These are phyloP conservation scores for Aspergillus amoenus DNA, from an alignment of 2,329 filamentous ascomycete species.

Conservation along the genomic window DNA sequence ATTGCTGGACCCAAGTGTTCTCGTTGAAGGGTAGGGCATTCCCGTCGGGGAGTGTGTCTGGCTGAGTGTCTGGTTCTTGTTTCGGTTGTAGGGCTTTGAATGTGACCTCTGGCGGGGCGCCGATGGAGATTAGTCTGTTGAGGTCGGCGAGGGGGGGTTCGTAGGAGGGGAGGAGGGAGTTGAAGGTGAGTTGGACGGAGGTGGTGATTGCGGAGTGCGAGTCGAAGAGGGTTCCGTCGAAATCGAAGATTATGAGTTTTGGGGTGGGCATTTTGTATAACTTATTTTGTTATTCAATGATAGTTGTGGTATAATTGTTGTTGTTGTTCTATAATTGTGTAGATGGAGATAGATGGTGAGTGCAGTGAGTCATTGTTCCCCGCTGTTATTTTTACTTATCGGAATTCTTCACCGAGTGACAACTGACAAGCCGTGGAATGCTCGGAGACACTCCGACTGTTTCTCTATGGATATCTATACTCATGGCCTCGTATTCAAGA, in stretches of 20 bases:
- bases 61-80: background rate
- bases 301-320: no score
- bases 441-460: no score
- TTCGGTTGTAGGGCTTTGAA: conserved; percentile 12
- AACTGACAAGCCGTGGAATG: no score
- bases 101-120: conserved; percentile 9
- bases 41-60: background rate
- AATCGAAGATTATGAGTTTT: conserved; percentile 19
- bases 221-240: conserved; percentile 21
- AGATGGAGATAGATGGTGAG: no score
- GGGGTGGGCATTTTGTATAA: background rate
- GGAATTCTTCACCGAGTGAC: no score
- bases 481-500: no score
- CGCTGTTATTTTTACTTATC: no score
- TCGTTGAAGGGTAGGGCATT: conserved; percentile 11
- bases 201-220: conserved; percentile 14
- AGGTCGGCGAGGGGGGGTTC: background rate
- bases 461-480: no score
- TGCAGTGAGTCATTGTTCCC: no score
- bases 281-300: background rate
- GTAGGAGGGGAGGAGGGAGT: conserved; percentile 10
- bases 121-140: conserved; percentile 11
- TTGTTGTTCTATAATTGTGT: no score
- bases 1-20: conserved; percentile 17
- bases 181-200: conserved; percentile 12